Percentiles rank a stretch among this genome's conserved stretches.
These are phyloP conservation scores for Sclerospora graminicola DNA, from an alignment of 352 stramenopile genomes.

Conservation along the genomic window DNA sequence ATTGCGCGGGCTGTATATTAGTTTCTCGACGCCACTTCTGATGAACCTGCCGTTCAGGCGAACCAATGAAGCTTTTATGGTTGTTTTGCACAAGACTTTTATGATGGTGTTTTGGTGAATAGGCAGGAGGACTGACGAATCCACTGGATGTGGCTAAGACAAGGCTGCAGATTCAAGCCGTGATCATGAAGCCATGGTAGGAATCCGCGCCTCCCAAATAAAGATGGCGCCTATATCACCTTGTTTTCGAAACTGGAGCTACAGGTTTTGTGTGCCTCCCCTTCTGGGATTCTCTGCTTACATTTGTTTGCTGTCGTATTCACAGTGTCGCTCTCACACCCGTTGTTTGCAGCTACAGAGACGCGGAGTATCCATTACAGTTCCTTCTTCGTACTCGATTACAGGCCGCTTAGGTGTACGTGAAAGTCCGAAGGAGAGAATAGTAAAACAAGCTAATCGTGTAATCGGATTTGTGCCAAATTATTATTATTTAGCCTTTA, in stretches of 20 bases:
- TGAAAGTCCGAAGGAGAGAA: neutral
- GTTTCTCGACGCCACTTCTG: constrained; percentile 95
- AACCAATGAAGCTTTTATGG: neutral
- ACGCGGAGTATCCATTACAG: constrained; percentile 45
- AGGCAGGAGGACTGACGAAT: constrained; percentile 88
- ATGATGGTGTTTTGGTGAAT: constrained; percentile 97
- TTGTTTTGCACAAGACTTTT: constrained; percentile 27
- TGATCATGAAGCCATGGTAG: constrained; percentile 59
- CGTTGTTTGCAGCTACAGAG: constrained; percentile 66
- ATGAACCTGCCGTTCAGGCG: constrained; percentile 97
- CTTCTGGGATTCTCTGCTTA: constrained; percentile 17
- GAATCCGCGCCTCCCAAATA: constrained; percentile 19
- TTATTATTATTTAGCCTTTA: constrained; percentile 11
- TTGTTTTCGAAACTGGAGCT: constrained; percentile 34
- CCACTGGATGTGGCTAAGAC: constrained; percentile 99
- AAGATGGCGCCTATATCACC: constrained; percentile 23
- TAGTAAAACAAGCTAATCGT: neutral
- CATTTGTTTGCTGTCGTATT: constrained; percentile 32
- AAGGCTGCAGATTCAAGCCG: constrained; percentile 90
- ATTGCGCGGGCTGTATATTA: constrained; percentile 85
- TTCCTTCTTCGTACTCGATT: constrained; percentile 50
- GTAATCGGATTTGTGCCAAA: no score
- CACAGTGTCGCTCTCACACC: constrained; percentile 63
- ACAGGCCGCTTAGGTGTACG: constrained; percentile 32
- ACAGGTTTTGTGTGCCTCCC: constrained; percentile 42